These are phyloP conservation scores for Colletotrichum sp. DNA, from an alignment of 2,329 filamentous ascomycete species.

Conservation along the genomic window DNA sequence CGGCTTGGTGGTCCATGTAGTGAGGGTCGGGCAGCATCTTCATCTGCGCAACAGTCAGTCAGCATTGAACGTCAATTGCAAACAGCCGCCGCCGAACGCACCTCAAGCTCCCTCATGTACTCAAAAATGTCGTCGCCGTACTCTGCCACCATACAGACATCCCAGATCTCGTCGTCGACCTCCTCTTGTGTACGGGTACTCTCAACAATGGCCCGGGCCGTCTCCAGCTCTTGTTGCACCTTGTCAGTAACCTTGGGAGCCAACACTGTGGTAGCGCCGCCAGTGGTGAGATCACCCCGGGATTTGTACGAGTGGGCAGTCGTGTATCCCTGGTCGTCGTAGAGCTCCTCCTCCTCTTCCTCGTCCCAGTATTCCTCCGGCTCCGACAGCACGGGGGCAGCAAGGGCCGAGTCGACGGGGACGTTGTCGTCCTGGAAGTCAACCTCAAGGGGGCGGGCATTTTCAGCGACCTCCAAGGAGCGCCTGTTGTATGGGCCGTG, in stretches of 20 bases:
- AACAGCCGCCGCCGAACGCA: slow-evolving; percentile 42
- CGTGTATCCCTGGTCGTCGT: slow-evolving; percentile 74
- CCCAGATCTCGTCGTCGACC: slow-evolving; percentile 86
- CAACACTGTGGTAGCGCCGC: slow-evolving; percentile 63
- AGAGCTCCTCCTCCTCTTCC: slow-evolving; percentile 68
- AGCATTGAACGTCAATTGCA: slow-evolving; percentile 10
- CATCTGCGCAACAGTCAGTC: slow-evolving; percentile 52
- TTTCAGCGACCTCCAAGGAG: slow-evolving; percentile 1
- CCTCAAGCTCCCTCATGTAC: slow-evolving; percentile 91
- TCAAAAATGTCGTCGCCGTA: slow-evolving; percentile 95
- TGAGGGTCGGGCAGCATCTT: slow-evolving; percentile 85
- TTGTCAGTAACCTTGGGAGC: slow-evolving; percentile 75
- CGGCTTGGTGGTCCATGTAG: slow-evolving; percentile 97
- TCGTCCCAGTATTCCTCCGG: slow-evolving; percentile 80
- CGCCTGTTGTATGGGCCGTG: background rate
- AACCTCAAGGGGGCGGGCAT: background rate
- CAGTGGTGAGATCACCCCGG: slow-evolving; percentile 67
- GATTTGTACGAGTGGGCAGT: slow-evolving; percentile 80
- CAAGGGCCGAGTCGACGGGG: background rate
- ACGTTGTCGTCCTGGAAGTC: background rate
- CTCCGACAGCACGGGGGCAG: slow-evolving; percentile 32
- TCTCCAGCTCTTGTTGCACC: slow-evolving; percentile 74
- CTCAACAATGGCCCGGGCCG: slow-evolving; percentile 70
- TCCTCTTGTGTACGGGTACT: slow-evolving; percentile 72
- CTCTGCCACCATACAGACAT: slow-evolving; percentile 97